Evolutionary conservation across 108 stramenopile species (phyloP).

Genomic region (Pseudonitzschia delicatissima): DNA sequence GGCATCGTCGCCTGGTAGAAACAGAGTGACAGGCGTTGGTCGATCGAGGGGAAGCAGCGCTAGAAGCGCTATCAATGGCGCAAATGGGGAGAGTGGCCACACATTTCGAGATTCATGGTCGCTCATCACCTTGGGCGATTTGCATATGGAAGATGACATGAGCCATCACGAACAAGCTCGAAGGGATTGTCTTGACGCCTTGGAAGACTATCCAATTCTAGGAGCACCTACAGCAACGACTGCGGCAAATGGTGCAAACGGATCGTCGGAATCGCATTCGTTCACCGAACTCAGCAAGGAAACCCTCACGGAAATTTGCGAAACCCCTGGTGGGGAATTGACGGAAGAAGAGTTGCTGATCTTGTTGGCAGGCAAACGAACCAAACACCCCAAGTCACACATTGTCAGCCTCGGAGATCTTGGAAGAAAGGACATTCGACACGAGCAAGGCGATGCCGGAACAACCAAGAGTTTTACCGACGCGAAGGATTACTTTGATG

Average conservation of each 20-base stretch:
- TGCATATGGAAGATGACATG: slow-evolving; percentile 45
- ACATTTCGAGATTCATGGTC: slow-evolving; percentile 22
- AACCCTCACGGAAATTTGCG: background rate
- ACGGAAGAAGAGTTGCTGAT: slow-evolving; percentile 21
- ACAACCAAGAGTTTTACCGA: slow-evolving; percentile 36
- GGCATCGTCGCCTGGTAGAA: no score
- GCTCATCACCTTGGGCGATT: slow-evolving; percentile 27
- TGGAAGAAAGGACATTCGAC: slow-evolving; percentile 20
- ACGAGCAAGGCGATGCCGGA: slow-evolving; percentile 28
- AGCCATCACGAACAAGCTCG: slow-evolving; percentile 27
- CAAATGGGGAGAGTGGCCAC: no score
- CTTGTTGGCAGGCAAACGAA: slow-evolving; percentile 10
- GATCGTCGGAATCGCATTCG: background rate
- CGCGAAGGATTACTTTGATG: slow-evolving; percentile 35
- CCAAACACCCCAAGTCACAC: slow-evolving; percentile 9
- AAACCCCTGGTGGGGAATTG: slow-evolving; percentile 20
- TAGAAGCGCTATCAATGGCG: no score
- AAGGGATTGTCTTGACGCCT: slow-evolving; percentile 21
- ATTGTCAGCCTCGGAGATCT: slow-evolving; percentile 54
- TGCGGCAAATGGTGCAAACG: background rate
- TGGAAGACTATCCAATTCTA: slow-evolving; percentile 15
- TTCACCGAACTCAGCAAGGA: background rate
- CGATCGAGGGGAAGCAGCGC: no score
- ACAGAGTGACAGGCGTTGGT: no score
- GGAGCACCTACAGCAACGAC: background rate